Percentiles rank a stretch among this genome's conserved stretches.
These are phyloP conservation scores for Colletotrichum lindemuthianum DNA, from an alignment of 2,329 filamentous ascomycete genomes.

Conservation along the genomic window DNA sequence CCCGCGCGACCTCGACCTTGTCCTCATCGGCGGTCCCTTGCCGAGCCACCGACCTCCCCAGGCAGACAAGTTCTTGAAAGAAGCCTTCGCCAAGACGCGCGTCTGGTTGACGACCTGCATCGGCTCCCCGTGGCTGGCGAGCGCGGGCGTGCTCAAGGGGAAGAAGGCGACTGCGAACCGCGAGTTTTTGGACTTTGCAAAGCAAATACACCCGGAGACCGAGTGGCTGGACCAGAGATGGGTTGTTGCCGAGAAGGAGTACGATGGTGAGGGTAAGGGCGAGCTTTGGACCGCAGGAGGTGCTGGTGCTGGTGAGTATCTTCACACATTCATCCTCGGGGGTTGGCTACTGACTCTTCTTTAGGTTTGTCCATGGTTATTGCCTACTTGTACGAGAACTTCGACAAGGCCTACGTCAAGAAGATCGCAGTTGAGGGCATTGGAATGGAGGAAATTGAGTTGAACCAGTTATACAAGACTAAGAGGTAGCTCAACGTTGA, in stretches of 20 bases:
- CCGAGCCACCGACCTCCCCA: conserved; percentile 43
- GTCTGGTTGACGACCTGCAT: conserved; percentile 51
- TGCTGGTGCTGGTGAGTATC: conserved; percentile 46
- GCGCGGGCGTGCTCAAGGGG: conserved; percentile 47
- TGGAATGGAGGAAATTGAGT: conserved; percentile 22
- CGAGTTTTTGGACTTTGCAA: conserved; percentile 41
- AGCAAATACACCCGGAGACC: conserved; percentile 43
- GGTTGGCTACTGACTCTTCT: not conserved
- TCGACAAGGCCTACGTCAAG: conserved; percentile 22
- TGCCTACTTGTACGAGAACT: conserved; percentile 27
- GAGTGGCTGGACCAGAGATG: conserved; percentile 52
- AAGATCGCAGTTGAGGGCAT: conserved; percentile 17
- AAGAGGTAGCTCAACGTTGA: not conserved
- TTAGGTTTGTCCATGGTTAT: conserved; percentile 21
- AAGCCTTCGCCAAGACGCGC: conserved; percentile 47
- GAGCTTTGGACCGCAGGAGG: conserved; percentile 51
- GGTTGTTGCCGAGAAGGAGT: conserved; percentile 48
- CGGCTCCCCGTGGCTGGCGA: conserved; percentile 51
- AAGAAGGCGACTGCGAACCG: conserved; percentile 52
- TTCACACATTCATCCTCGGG: too few relatives aligned
- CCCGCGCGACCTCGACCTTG: conserved; percentile 52
- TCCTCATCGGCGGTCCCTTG: conserved; percentile 50
- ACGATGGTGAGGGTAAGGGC: conserved; percentile 40
- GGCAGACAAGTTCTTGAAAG: conserved; percentile 48
- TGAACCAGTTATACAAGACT: conserved; percentile 30